Percentiles rank a stretch among this genome's conserved stretches.
Evolutionary conservation across 179 eudicot species (phyloP).

Genomic region (Actinidia chinensis): DNA sequence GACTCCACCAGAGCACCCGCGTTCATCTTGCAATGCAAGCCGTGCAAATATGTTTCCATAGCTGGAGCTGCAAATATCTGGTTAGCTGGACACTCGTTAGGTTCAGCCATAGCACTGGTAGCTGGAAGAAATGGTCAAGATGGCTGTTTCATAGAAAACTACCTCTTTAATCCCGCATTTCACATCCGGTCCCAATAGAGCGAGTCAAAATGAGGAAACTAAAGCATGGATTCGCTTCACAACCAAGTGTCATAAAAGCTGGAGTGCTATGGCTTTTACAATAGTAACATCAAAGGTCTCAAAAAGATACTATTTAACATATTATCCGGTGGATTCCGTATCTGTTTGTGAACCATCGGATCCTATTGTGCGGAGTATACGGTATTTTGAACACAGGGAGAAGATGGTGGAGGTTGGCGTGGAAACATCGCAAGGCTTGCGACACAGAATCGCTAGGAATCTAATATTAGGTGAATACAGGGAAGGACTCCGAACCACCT

Average conservation of each 20-base stretch:
- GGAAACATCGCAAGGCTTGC: slow-evolving; percentile 61
- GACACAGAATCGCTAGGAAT: slow-evolving; percentile 55
- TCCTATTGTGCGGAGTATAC: slow-evolving; percentile 69
- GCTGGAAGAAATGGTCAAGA: slow-evolving; percentile 69
- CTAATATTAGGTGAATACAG: slow-evolving; percentile 30
- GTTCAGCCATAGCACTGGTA: slow-evolving; percentile 77
- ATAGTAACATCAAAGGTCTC: slow-evolving; percentile 14
- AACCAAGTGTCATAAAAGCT: slow-evolving; percentile 61
- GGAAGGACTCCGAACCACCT: slow-evolving; percentile 38
- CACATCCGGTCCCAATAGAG: slow-evolving; percentile 67
- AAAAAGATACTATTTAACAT: slow-evolving; percentile 38
- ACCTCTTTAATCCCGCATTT: slow-evolving; percentile 90
- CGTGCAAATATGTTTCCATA: slow-evolving; percentile 30
- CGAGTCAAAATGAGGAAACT: slow-evolving; percentile 50
- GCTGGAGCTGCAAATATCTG: slow-evolving; percentile 53
- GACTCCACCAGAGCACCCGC: slow-evolving; percentile 57
- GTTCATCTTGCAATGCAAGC: slow-evolving; percentile 47
- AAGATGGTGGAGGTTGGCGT: slow-evolving; percentile 61
- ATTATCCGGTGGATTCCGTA: slow-evolving; percentile 74
- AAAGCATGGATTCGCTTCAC: slow-evolving; percentile 62
- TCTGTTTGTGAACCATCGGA: slow-evolving; percentile 70
- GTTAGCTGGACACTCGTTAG: slow-evolving; percentile 89
- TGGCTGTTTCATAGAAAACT: slow-evolving; percentile 49
- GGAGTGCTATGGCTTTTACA: slow-evolving; percentile 68
- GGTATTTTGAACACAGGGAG: slow-evolving; percentile 72